Evolutionary conservation across 257 asterid species (phyloP).

Genomic region (Paulownia fortunei): DNA sequence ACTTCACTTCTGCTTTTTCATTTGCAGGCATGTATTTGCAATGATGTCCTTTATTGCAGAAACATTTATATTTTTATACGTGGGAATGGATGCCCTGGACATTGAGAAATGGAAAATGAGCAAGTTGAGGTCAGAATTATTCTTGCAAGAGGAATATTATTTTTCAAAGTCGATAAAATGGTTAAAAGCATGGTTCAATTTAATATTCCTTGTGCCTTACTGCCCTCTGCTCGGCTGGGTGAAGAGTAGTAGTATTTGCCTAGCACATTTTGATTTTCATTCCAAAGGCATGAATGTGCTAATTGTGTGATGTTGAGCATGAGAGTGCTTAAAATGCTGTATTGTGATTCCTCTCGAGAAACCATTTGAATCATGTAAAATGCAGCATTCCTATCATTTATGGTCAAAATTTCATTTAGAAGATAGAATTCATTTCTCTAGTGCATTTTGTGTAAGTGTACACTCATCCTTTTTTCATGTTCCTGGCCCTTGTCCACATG

Average conservation of each 20-base stretch:
- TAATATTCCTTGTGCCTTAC: not conserved
- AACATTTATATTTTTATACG: constrained; percentile 86
- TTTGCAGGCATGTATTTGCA: constrained; percentile 86
- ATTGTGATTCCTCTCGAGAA: not conserved
- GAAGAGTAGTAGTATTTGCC: not conserved
- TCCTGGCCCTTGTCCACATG: not conserved
- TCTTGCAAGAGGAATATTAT: not conserved
- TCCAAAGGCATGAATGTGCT: not conserved
- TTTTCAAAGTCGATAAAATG: not conserved
- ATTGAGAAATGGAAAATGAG: constrained; percentile 84
- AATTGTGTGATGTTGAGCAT: not conserved
- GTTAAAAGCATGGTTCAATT: not conserved
- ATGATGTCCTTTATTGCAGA: constrained; percentile 92
- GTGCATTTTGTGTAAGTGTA: not conserved
- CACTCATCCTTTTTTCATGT: not conserved
- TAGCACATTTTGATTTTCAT: not conserved
- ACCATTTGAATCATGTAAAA: not conserved
- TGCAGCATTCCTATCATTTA: not conserved
- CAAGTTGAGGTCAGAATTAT: constrained; percentile 59
- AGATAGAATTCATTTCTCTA: not conserved
- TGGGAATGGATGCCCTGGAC: constrained; percentile 96
- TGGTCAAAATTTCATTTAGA: not conserved
- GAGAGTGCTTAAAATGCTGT: not conserved
- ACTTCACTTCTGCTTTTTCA: constrained; percentile 1
- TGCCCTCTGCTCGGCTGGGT: not conserved